A percentile compares a stretch with the other conserved stretches of the same genome.
phyloP scores from a whole-genome alignment of 768 basidiomycete species.

The Termitomyces sp. region DNA sequence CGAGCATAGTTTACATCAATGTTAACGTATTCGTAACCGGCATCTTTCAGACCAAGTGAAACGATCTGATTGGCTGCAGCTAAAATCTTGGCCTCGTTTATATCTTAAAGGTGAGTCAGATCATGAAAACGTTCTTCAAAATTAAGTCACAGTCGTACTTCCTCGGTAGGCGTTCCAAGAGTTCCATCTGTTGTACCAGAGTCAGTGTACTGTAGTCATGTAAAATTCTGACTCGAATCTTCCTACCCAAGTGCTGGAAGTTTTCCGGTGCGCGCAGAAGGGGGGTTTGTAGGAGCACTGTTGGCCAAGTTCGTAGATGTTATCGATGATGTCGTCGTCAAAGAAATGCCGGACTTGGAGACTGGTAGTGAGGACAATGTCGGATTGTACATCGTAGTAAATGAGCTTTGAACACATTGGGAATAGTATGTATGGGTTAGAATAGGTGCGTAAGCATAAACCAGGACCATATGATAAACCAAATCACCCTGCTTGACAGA shows the following conservation, averaged over 20 bases:
- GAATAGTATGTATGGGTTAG: slow-evolving; percentile 33
- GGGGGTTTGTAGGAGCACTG: slow-evolving; percentile 34
- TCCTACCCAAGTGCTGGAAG: slow-evolving; percentile 42
- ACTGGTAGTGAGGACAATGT: not conserved
- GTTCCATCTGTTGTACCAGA: slow-evolving; percentile 38
- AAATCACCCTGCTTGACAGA: slow-evolving; percentile 24
- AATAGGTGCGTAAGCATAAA: slow-evolving; percentile 20
- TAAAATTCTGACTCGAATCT: not conserved
- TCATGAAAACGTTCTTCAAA: not conserved
- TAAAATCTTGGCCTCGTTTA: slow-evolving; percentile 39
- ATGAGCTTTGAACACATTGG: slow-evolving; percentile 25
- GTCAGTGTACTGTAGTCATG: not conserved
- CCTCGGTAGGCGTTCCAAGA: slow-evolving; percentile 48
- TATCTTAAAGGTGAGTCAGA: slow-evolving; percentile 23
- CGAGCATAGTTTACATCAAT: slow-evolving; percentile 34
- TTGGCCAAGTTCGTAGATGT: slow-evolving; percentile 25
- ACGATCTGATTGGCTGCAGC: slow-evolving; percentile 42
- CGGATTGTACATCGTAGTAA: slow-evolving; percentile 2
- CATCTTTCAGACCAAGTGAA: slow-evolving; percentile 41
- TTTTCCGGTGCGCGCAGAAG: slow-evolving; percentile 34
- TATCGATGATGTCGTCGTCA: slow-evolving; percentile 4
- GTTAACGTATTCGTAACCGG: slow-evolving; percentile 48
- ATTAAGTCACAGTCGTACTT: slow-evolving; percentile 17
- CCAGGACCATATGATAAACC: not conserved
- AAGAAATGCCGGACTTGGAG: not conserved